Evolutionary conservation across 805 yeast genomes (phyloP).

Genomic region (Millerozyma miso): DNA sequence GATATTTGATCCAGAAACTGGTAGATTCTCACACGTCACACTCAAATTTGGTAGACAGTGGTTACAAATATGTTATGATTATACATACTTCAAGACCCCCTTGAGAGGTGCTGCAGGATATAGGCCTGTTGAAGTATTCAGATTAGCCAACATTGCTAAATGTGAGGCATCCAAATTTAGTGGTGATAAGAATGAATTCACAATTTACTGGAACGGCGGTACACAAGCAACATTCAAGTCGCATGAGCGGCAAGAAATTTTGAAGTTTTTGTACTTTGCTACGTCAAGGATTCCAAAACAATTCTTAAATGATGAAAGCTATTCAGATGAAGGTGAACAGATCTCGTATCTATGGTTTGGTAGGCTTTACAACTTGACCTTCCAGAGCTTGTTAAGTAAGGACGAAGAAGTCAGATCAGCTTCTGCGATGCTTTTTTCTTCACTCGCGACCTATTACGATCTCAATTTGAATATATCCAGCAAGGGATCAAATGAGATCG

Average conservation of each 20-base stretch:
- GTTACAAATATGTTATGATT: slow-evolving; percentile 47
- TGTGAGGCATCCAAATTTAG: slow-evolving; percentile 31
- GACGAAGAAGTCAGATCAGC: slow-evolving; percentile 57
- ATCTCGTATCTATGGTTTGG: slow-evolving; percentile 42
- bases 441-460: slow-evolving; percentile 56
- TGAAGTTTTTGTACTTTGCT: slow-evolving; percentile 65
- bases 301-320: slow-evolving; percentile 15
- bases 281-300: slow-evolving; percentile 49
- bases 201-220: slow-evolving; percentile 25
- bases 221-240: slow-evolving; percentile 28
- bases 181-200: slow-evolving; percentile 32
- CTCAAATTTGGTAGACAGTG: slow-evolving; percentile 67
- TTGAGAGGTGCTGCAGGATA: slow-evolving; percentile 22
- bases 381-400: slow-evolving; percentile 63
- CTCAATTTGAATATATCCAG: slow-evolving; percentile 57
- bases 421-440: slow-evolving; percentile 59
- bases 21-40: slow-evolving; percentile 56
- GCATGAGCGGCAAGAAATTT: slow-evolving; percentile 50
- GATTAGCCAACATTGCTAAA: slow-evolving; percentile 28
- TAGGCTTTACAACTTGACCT: slow-evolving; percentile 56
- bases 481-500: slow-evolving; percentile 52
- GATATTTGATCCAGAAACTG: slow-evolving; percentile 44
- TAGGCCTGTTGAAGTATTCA: slow-evolving; percentile 32
- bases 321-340: slow-evolving; percentile 12
- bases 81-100: slow-evolving; percentile 14